These are phyloP conservation scores for Amauroascus verrucosus DNA, from an alignment of 2,329 filamentous ascomycete species.

Conservation along the genomic window DNA sequence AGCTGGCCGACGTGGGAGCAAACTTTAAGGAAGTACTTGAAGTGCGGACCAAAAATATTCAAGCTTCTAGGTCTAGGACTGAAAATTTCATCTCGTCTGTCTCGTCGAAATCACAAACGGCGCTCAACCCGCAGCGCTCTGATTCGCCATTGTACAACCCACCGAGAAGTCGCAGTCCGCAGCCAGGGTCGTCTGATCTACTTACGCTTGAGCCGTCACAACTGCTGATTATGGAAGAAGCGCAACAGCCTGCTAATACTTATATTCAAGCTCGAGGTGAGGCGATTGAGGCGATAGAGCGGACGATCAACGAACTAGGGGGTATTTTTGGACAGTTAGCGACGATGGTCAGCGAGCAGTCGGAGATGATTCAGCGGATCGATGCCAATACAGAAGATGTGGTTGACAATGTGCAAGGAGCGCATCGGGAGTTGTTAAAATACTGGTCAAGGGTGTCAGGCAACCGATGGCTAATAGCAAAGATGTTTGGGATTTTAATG, in stretches of 20 bases:
- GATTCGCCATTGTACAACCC: constrained; percentile 81
- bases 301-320: constrained; percentile 85
- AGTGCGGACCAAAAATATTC: constrained; percentile 93
- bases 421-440: constrained; percentile 87
- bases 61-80: constrained; percentile 79
- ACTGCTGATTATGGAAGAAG: constrained; percentile 86
- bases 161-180: constrained; percentile 57
- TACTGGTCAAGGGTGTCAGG: constrained; percentile 92
- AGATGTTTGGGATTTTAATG: constrained; percentile 76
- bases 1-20: constrained; percentile 80
- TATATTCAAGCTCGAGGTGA: constrained; percentile 92
- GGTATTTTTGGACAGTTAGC: constrained; percentile 89
- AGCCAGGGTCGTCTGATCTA: constrained; percentile 53
- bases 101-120: constrained; percentile 59
- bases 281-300: constrained; percentile 92
- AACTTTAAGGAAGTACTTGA: constrained; percentile 98
- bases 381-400: constrained; percentile 97
- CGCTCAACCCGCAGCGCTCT: constrained; percentile 56
- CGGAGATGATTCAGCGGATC: constrained; percentile 94
- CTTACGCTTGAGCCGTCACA: constrained; percentile 73
- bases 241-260: constrained; percentile 70
- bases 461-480: constrained; percentile 89
- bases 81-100: constrained; percentile 95
- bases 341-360: constrained; percentile 94
- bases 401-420: constrained; percentile 95